Percentiles rank a stretch among this genome's conserved stretches.
These are phyloP conservation scores for Mrakia gelida DNA, from an alignment of 768 basidiomycete genomes.

Conservation along the genomic window DNA sequence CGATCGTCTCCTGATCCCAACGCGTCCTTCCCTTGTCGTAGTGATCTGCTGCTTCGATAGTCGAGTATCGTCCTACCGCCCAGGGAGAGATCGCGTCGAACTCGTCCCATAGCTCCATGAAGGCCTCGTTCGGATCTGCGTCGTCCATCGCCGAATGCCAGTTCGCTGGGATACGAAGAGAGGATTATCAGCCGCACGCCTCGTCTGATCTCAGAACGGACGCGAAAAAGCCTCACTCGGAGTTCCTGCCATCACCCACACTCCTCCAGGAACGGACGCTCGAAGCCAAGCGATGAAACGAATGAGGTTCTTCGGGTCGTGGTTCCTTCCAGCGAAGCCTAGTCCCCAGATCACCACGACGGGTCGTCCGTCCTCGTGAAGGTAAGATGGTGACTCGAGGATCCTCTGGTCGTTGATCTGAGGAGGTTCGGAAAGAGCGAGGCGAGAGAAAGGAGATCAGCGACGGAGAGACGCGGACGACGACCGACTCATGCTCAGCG, in stretches of 20 bases:
- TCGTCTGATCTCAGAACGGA: neutral
- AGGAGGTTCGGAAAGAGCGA: neutral
- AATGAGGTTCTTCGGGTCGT: constrained; percentile 60
- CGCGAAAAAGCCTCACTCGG: constrained; percentile 9
- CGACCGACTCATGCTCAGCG: too few relatives aligned
- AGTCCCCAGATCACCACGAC: constrained; percentile 77
- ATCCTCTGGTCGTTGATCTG: constrained; percentile 22
- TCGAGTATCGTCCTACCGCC: constrained; percentile 68
- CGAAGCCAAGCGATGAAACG: constrained; percentile 58
- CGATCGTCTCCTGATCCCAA: constrained; percentile 61
- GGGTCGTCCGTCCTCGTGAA: constrained; percentile 53
- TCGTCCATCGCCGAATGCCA: constrained; percentile 68
- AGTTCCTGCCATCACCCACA: constrained; percentile 52
- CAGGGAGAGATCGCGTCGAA: constrained; percentile 55
- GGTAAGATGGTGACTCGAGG: constrained; percentile 17
- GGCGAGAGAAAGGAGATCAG: neutral
- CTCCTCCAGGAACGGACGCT: constrained; percentile 62
- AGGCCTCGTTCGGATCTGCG: constrained; percentile 63
- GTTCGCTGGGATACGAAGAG: constrained; percentile 37
- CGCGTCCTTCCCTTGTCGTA: constrained; percentile 63
- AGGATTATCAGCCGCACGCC: too few relatives aligned
- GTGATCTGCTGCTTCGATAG: constrained; percentile 58
- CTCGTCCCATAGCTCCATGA: constrained; percentile 66
- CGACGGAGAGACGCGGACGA: too few relatives aligned
- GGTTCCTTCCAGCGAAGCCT: constrained; percentile 60